Evolutionary conservation across 169 alveolate genomes (phyloP), one percentile per base, ranked within the genome.

Genomic region (Plasmodium relictum): DNA sequence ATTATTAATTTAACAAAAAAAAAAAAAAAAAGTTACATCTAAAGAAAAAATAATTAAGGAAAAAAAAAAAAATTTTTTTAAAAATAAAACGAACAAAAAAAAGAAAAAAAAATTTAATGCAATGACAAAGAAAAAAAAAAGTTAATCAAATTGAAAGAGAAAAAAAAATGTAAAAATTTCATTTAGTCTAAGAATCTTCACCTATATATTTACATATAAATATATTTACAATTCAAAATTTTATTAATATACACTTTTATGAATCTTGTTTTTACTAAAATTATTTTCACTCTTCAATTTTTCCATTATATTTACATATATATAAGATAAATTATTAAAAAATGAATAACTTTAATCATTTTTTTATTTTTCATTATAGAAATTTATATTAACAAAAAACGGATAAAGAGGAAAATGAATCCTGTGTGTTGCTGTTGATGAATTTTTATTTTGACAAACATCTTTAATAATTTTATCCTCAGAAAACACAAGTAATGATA

Each of bases 401-500:
- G 89, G 89, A 44, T 76, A 76, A 54, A 76, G 76, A 41, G 89
- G 89, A 45, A 76, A 76, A 44, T 76, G 89, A 10, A 76, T 44
- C 0, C 50, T 39, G 52, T 76, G 89, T 20, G 78, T 63, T 50
- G 89, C 65, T 14, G 63, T 8, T 26, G 41, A 44, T 4, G 74
- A 66, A 70, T 76, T 52, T 42, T 76, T 66, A 31, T 41, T 12
- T 0, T 68, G 74, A 22, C 59, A 76, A 2, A 39, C 39, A 39
- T 41, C 69, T 58, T 76, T 76, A 68, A 76, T 76, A 16, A 76
- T 39, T 50, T 76, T 65, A 26, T 76, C 74, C 44, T 76, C 89
- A 4, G 89, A 76, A 65, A 76, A 76, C 6, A 76, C 89, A 63
- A 76, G 78, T 20, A 76, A 42, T 8, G 89, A 76, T 50, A 76